These are phyloP conservation scores for Cucurbita argyrosperma DNA, from an alignment of 306 rosid genomes.

Conservation along the genomic window DNA sequence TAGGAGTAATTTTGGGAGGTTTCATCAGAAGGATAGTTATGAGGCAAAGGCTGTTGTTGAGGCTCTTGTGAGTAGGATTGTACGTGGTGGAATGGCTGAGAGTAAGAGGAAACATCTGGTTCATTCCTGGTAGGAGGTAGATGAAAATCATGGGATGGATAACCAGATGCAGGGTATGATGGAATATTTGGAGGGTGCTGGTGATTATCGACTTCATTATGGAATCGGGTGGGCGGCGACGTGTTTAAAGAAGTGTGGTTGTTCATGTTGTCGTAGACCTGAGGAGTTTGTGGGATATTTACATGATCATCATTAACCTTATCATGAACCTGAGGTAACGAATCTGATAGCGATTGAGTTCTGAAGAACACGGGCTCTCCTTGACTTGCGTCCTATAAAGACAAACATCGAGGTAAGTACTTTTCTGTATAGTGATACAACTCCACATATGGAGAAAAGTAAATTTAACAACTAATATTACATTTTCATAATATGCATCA, in stretches of 20 bases:
- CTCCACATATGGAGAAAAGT: not conserved
- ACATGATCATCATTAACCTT: not conserved
- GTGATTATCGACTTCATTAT: conserved; percentile 26
- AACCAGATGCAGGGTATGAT: conserved; percentile 36
- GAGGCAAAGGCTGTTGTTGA: conserved; percentile 47
- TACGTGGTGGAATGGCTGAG: conserved; percentile 39
- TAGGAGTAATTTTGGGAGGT: conserved; percentile 25
- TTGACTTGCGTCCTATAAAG: conserved; percentile 49
- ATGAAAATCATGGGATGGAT: conserved; percentile 55
- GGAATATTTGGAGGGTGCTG: conserved; percentile 30
- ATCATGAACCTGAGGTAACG: conserved; percentile 28
- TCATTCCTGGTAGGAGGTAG: conserved; percentile 39
- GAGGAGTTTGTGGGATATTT: conserved; percentile 4
- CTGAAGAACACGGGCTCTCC: conserved; percentile 27
- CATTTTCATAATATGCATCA: not conserved
- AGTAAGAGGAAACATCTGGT: conserved; percentile 43
- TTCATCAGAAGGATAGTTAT: conserved; percentile 47
- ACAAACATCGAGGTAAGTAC: not conserved
- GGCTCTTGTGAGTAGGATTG: conserved; percentile 61
- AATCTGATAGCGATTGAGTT: conserved; percentile 38
- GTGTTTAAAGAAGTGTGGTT: conserved; percentile 23
- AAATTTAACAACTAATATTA: not conserved
- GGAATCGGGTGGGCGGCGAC: conserved; percentile 39
- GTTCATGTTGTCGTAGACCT: conserved; percentile 9
- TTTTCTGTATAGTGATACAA: not conserved